Evolutionary conservation across 805 yeast species (phyloP).

Genomic region (Jamesozyma rosinii): DNA sequence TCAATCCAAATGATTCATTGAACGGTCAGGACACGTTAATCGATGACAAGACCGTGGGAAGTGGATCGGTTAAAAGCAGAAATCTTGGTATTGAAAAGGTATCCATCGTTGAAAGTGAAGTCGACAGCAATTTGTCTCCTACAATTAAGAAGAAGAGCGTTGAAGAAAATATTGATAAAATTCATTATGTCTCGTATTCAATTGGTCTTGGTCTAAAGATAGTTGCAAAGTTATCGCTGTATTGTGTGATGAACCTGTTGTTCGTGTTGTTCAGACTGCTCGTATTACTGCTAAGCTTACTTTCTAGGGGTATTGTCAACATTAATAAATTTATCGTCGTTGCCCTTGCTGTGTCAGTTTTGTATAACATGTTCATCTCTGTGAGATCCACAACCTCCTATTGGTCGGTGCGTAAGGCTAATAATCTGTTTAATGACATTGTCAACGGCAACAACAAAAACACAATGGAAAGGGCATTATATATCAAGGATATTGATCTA

Average conservation of each 20-base stretch:
- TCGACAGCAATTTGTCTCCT: not conserved
- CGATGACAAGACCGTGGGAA: not conserved
- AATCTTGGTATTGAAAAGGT: not conserved
- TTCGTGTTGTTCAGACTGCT: constrained; percentile 9
- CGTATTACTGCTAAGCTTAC: constrained; percentile 1
- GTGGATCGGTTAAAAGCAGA: not conserved
- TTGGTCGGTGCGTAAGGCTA: constrained; percentile 50
- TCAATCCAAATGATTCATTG: not conserved
- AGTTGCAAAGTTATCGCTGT: not conserved
- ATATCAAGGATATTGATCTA: constrained; percentile 46
- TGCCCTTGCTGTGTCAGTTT: constrained; percentile 36
- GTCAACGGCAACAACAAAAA: constrained; percentile 18
- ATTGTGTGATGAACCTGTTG: not conserved
- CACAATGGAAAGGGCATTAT: constrained; percentile 53
- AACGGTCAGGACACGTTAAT: not conserved
- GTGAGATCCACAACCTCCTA: constrained; percentile 45
- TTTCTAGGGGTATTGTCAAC: constrained; percentile 7
- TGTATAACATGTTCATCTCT: constrained; percentile 43
- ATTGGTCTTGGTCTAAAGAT: not conserved
- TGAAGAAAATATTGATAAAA: not conserved
- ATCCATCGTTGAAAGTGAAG: not conserved
- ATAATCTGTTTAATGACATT: constrained; percentile 22
- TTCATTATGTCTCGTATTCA: not conserved
- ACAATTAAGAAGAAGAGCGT: not conserved
- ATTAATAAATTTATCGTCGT: constrained; percentile 35